These are phyloP conservation scores for Metrosideros polymorpha DNA, from an alignment of 441 rosid genomes.

Conservation along the genomic window DNA sequence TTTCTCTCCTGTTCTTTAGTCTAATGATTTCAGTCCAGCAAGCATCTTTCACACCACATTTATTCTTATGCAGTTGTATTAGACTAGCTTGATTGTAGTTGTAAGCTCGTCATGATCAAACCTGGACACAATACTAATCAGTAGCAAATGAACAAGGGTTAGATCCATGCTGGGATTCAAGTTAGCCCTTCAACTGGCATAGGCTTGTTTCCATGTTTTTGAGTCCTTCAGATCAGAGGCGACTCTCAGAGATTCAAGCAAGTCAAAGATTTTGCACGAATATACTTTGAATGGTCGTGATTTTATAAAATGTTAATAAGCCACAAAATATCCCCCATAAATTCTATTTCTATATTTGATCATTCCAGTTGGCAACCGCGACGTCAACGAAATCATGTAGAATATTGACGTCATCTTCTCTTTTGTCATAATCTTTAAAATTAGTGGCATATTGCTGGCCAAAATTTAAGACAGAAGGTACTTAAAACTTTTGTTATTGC, in stretches of 20 bases:
- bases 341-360: not conserved
- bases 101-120: not conserved
- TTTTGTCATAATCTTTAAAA: not conserved
- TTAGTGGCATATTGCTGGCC: not conserved
- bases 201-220: not conserved
- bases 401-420: not conserved
- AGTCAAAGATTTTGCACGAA: not conserved
- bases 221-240: not conserved
- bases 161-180: not conserved
- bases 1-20: not conserved
- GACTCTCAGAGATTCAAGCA: not conserved
- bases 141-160: not conserved
- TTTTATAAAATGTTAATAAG: not conserved
- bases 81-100: not conserved
- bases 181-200: not conserved
- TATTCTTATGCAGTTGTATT: not conserved
- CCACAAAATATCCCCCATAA: not conserved
- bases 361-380: not conserved
- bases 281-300: not conserved
- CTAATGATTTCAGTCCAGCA: not conserved
- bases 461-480: not conserved
- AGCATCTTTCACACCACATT: not conserved
- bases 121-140: not conserved
- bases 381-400: constrained; percentile 2
- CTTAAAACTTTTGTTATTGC: not conserved